These are phyloP conservation scores for Sedum album DNA, from an alignment of 164 flowering plant genomes.

Conservation along the genomic window DNA sequence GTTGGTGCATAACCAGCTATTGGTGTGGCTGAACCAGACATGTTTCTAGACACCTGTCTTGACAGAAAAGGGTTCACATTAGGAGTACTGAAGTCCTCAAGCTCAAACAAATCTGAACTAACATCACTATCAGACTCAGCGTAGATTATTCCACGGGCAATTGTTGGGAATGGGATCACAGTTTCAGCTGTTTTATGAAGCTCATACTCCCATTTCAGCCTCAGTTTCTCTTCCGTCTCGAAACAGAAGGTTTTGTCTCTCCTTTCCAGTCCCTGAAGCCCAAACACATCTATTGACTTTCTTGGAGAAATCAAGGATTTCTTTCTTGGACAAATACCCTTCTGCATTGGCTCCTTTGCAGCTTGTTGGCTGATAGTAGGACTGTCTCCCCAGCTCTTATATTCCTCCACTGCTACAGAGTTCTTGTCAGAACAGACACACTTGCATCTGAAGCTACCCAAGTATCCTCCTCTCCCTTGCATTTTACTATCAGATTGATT, in stretches of 20 bases:
- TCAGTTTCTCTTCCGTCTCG: conserved; percentile 38
- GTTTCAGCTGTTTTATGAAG: conserved; percentile 1
- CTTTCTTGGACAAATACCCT: conserved; percentile 10
- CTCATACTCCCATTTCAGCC: conserved; percentile 20
- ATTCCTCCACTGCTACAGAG: conserved; percentile 22
- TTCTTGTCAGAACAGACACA: conserved; percentile 49
- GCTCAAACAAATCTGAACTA: conserved; percentile 61
- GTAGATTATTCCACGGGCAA: conserved; percentile 13
- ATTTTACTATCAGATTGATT: conserved; percentile 16
- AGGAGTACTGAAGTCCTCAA: conserved; percentile 32
- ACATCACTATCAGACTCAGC: conserved; percentile 49
- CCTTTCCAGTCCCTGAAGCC: conserved; percentile 16
- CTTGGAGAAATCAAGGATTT: conserved; percentile 9
- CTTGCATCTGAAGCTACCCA: conserved; percentile 33
- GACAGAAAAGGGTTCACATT: conserved; percentile 4
- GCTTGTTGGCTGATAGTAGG: not conserved
- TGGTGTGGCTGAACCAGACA: conserved; percentile 7
- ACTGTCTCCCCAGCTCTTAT: not conserved
- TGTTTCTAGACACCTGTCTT: conserved; percentile 11
- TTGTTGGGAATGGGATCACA: conserved; percentile 1
- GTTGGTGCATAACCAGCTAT: conserved; percentile 40
- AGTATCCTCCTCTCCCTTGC: conserved; percentile 16
- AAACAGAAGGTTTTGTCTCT: conserved; percentile 16
- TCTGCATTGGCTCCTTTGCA: conserved; percentile 10
- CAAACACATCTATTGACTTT: conserved; percentile 41